phyloP scores from a whole-genome alignment of 2,329 filamentous ascomycete genomes.

The Cercospora berteroae region DNA sequence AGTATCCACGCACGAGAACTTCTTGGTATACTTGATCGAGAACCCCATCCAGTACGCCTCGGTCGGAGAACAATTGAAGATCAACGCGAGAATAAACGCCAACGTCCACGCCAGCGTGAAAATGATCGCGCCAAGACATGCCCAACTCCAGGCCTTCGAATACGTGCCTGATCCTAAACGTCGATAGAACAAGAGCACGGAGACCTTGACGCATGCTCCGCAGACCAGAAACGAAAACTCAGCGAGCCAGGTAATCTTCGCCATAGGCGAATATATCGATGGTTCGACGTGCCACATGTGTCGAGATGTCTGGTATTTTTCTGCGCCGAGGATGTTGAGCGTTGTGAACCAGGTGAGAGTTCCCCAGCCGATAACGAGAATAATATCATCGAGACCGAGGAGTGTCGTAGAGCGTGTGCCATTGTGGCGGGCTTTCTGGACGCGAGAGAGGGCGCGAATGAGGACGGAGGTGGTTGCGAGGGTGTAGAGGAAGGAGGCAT shows the following conservation, averaged over 20 bases:
- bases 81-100: slow-evolving; percentile 36
- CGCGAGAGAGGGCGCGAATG: slow-evolving; percentile 30
- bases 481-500: slow-evolving; percentile 30
- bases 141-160: slow-evolving; percentile 36
- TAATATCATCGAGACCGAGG: slow-evolving; percentile 3
- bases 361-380: slow-evolving; percentile 24
- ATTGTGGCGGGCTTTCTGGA: background rate
- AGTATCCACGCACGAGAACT: slow-evolving; percentile 40
- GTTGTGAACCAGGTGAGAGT: slow-evolving; percentile 31
- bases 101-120: slow-evolving; percentile 43
- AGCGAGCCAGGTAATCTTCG: slow-evolving; percentile 36
- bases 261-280: slow-evolving; percentile 23
- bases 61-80: slow-evolving; percentile 42
- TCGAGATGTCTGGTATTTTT: slow-evolving; percentile 34
- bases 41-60: slow-evolving; percentile 43
- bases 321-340: slow-evolving; percentile 25
- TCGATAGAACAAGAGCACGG: slow-evolving; percentile 44
- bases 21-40: slow-evolving; percentile 35
- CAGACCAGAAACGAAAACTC: slow-evolving; percentile 37
- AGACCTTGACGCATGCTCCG: slow-evolving; percentile 38
- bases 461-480: slow-evolving; percentile 30
- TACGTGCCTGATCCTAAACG: slow-evolving; percentile 40
- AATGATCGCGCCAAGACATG: slow-evolving; percentile 33
- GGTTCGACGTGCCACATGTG: slow-evolving; percentile 40
- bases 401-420: background rate